Evolutionary conservation across 352 stramenopile genomes (phyloP).

Genomic region (Phytophthora europaea): DNA sequence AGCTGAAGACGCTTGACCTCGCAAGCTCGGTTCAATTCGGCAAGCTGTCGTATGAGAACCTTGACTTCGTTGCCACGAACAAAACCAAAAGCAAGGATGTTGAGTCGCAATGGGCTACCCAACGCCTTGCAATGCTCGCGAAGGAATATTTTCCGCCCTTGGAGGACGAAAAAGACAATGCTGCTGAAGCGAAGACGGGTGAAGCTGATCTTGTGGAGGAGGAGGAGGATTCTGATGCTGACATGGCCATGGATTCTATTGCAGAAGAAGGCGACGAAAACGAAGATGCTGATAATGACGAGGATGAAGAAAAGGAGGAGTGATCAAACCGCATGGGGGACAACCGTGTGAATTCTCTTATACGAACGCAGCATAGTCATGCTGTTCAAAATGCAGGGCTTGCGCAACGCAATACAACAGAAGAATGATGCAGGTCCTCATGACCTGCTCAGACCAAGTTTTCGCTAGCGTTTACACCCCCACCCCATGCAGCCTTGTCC

Average conservation of each 20-base stretch:
- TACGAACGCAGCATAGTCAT: conserved; percentile 22
- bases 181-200: conserved; percentile 22
- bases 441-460: conserved; percentile 38
- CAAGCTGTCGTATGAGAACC: conserved; percentile 70
- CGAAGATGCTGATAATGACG: conserved; percentile 15
- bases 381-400: conserved; percentile 27
- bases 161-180: conserved; percentile 36
- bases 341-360: conserved; percentile 25
- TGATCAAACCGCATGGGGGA: conserved; percentile 8
- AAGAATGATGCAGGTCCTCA: not conserved
- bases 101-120: conserved; percentile 66
- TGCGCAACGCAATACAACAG: conserved; percentile 19
- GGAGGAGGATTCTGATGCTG: conserved; percentile 44
- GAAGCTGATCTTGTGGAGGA: conserved; percentile 32
- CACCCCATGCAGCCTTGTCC: conserved; percentile 67
- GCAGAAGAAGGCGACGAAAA: conserved; percentile 15
- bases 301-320: conserved; percentile 21
- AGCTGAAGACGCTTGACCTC: conserved; percentile 69
- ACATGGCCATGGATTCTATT: conserved; percentile 48
- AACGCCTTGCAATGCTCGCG: conserved; percentile 62
- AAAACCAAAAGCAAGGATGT: conserved; percentile 63
- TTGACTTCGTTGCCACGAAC: conserved; percentile 73
- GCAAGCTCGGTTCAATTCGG: conserved; percentile 56
- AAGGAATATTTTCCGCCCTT: conserved; percentile 76
- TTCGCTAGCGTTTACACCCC: conserved; percentile 40